Evolutionary conservation across 2,329 filamentous ascomycete species (phyloP).

Genomic region (Knoxdaviesia proteae): DNA sequence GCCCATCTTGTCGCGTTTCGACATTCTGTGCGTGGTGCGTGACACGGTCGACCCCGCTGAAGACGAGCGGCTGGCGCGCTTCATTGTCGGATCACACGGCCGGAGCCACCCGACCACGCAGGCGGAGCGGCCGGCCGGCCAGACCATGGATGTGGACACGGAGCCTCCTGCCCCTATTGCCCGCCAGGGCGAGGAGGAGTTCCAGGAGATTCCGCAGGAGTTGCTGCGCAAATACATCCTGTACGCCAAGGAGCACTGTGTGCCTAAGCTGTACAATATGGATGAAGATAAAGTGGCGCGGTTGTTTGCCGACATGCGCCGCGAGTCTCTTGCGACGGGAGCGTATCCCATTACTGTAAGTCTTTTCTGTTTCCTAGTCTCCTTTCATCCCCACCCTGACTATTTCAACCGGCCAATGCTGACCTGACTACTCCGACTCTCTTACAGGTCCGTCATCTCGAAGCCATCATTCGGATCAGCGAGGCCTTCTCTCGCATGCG

Average conservation of each 20-base stretch:
- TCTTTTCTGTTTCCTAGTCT: constrained; percentile 6
- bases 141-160: constrained; percentile 39
- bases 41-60: constrained; percentile 85
- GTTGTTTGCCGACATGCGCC: constrained; percentile 87
- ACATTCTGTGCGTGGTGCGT: constrained; percentile 87
- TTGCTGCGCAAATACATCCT: constrained; percentile 90
- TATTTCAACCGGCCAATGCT: constrained; percentile 4
- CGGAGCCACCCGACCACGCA: constrained; percentile 58
- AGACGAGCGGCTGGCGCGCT: constrained; percentile 81
- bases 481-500: constrained; percentile 97
- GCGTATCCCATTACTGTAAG: constrained; percentile 95
- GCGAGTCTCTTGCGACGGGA: constrained; percentile 79
- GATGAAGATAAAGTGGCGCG: constrained; percentile 93
- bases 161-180: constrained; percentile 15
- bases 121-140: constrained; percentile 12
- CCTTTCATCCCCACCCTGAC: not conserved
- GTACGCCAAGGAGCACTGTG: constrained; percentile 75
- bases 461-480: constrained; percentile 89
- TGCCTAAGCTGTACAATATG: constrained; percentile 88
- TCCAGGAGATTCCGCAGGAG: constrained; percentile 52
- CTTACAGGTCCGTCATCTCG: constrained; percentile 72
- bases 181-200: constrained; percentile 22
- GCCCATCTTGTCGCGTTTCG: constrained; percentile 92
- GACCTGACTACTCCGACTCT: constrained; percentile 4
- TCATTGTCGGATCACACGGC: constrained; percentile 87